A percentile compares a stretch with the other conserved stretches of the same genome.
Evolutionary conservation across 2,329 filamentous ascomycete species (phyloP).

Genomic region (Neofusicoccum kwambonambiense): DNA sequence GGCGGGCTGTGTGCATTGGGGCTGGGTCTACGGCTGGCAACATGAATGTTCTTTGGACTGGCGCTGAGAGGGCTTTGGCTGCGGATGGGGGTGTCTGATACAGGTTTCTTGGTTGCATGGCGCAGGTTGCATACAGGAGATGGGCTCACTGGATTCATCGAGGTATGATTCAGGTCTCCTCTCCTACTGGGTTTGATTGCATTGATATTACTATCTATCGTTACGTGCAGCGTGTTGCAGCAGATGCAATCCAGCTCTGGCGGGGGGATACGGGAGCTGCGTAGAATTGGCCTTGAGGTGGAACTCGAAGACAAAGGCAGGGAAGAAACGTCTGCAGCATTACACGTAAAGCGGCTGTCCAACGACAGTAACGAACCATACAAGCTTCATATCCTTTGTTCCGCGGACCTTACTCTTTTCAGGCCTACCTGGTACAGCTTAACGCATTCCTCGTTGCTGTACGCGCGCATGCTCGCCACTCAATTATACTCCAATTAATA

Average conservation of each 20-base stretch:
- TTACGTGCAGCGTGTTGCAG: background rate
- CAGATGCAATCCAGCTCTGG: background rate
- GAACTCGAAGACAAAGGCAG: background rate
- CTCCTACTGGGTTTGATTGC: background rate
- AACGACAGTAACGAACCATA: background rate
- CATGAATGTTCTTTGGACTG: background rate
- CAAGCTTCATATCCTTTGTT: background rate
- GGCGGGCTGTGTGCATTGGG: constrained; percentile 2
- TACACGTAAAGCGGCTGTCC: too few relatives aligned
- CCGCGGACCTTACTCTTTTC: background rate
- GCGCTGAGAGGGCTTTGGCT: background rate
- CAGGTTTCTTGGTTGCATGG: constrained; percentile 13
- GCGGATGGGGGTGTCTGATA: background rate
- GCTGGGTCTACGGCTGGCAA: background rate
- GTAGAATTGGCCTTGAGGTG: background rate
- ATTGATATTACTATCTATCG: background rate
- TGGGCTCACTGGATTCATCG: background rate
- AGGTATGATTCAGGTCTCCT: background rate
- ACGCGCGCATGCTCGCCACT: background rate
- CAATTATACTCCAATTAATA: background rate
- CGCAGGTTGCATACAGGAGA: constrained; percentile 1
- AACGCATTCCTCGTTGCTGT: background rate
- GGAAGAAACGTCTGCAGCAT: background rate
- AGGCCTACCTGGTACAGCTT: background rate
- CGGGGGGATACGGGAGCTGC: background rate